Conservation (phyloP, 2,329 filamentous ascomycete genomes). For the Pseudogymnoascus verrucosus region DNA sequence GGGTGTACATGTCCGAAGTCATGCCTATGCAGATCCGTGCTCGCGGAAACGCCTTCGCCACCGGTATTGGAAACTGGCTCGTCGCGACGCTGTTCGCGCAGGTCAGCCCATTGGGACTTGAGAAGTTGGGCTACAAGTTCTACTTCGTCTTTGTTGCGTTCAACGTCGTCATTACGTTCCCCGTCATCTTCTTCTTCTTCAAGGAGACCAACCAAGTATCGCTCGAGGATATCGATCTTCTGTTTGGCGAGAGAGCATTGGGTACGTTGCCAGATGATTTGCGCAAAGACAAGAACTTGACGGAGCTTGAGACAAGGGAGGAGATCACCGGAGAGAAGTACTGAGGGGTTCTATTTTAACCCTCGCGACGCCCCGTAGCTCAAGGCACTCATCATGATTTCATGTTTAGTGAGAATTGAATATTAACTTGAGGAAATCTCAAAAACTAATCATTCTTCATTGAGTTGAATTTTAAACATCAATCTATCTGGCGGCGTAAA, state of each 20-base stretch:
- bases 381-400: not conserved
- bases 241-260: conserved; percentile 45
- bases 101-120: conserved; percentile 45
- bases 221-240: conserved; percentile 50
- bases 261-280: conserved; percentile 39
- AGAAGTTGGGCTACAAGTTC: conserved; percentile 42
- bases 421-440: not conserved
- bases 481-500: not conserved
- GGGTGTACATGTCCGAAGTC: conserved; percentile 60
- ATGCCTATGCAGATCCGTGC: conserved; percentile 59
- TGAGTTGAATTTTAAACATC: not conserved
- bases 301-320: not conserved
- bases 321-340: not conserved
- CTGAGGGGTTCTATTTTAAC: not conserved
- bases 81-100: conserved; percentile 53
- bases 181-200: conserved; percentile 43
- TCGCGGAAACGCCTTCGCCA: conserved; percentile 49
- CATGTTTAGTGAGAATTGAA: conserved; percentile 4
- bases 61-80: conserved; percentile 50
- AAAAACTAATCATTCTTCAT: not conserved
- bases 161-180: conserved; percentile 31
- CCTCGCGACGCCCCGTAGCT: not conserved
- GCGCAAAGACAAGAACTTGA: conserved; percentile 19
- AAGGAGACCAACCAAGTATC: conserved; percentile 43
- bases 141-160: conserved; percentile 50